Conservation (phyloP, 306 rosid genomes). For the Inga laurina region DNA sequence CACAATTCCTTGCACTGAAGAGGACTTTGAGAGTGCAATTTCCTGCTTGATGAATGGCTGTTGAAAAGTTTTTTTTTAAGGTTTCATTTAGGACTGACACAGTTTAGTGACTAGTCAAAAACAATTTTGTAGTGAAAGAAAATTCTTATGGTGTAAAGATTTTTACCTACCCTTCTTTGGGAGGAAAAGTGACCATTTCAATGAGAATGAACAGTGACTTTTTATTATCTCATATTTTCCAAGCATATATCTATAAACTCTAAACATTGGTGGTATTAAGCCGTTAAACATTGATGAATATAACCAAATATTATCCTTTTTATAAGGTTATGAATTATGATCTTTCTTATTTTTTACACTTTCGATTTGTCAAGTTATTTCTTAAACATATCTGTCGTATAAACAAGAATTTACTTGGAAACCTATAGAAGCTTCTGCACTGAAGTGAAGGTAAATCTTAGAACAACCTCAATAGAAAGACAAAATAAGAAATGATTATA, state of each 20-base stretch:
- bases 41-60: constrained; percentile 14
- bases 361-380: background rate
- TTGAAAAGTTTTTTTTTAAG: background rate
- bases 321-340: background rate
- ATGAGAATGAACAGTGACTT: background rate
- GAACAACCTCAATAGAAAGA: background rate
- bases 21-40: background rate
- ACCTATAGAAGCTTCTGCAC: background rate
- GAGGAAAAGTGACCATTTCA: background rate
- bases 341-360: background rate
- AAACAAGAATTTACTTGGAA: background rate
- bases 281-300: background rate
- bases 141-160: background rate
- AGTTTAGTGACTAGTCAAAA: constrained; percentile 24
- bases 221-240: background rate
- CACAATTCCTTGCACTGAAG: constrained; percentile 52
- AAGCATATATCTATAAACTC: background rate
- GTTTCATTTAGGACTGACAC: background rate
- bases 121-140: constrained; percentile 6
- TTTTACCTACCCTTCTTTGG: background rate
- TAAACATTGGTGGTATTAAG: background rate
- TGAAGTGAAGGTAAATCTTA: background rate
- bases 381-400: background rate
- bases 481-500: too few species aligned
- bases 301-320: background rate